Percentiles rank a stretch among this genome's conserved stretches.
phyloP scores from a whole-genome alignment of 139 green algal genomes.

The Chlorella sp. region DNA sequence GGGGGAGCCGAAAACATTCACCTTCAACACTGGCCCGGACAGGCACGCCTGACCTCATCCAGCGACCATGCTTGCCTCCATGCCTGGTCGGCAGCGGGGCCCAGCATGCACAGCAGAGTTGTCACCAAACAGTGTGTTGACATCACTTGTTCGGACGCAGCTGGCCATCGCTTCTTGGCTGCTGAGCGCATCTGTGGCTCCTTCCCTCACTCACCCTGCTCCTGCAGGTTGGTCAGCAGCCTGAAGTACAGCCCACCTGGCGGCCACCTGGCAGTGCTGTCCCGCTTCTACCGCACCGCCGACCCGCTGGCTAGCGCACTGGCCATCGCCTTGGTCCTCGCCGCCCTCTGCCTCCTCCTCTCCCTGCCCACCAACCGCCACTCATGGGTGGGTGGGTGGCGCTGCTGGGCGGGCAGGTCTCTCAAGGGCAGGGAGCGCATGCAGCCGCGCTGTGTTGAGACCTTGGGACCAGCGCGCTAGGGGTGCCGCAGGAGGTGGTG shows the following conservation, averaged over 20 bases:
- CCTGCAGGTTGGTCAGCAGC: not conserved
- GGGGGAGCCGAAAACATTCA: too few relatives aligned
- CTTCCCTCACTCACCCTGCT: not conserved
- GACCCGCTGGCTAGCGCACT: conserved; percentile 20
- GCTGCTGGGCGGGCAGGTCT: too few relatives aligned
- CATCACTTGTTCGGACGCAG: not conserved
- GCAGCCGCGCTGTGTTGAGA: not conserved
- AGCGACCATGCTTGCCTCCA: too few relatives aligned
- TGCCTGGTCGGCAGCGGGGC: too few relatives aligned
- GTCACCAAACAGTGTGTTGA: not conserved
- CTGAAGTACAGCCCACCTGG: not conserved
- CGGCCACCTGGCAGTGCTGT: not conserved
- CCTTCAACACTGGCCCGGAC: too few relatives aligned
- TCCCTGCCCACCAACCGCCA: conserved; percentile 40
- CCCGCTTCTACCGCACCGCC: not conserved
- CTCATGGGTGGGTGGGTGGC: conserved; percentile 16
- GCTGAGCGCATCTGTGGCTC: not conserved
- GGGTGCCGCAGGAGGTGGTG: too few relatives aligned
- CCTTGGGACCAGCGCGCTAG: too few relatives aligned
- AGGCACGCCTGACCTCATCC: too few relatives aligned
- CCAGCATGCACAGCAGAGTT: too few relatives aligned
- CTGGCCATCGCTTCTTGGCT: too few relatives aligned
- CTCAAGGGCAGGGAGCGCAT: not conserved
- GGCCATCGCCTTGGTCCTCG: not conserved
- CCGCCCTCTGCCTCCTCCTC: not conserved